Percentiles rank a stretch among this genome's conserved stretches.
Conservation (phyloP, 2,329 filamentous ascomycete genomes). For the Rugonectria rugulosa region DNA sequence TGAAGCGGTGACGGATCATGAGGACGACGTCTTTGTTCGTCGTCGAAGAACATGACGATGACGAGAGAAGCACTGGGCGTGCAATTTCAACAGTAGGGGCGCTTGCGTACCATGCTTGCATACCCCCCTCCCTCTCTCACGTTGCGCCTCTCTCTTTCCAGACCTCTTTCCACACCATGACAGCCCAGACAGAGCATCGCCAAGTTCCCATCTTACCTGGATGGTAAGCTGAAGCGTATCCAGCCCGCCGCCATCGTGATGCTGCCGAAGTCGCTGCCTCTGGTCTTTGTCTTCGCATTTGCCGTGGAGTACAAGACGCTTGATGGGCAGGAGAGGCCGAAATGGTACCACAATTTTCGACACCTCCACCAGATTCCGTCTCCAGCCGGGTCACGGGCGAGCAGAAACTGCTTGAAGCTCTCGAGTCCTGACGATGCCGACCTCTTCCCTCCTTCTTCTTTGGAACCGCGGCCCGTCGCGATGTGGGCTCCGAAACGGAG, state of each 20-base stretch:
- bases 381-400: slow-evolving; percentile 15
- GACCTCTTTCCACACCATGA: not conserved
- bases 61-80: not conserved
- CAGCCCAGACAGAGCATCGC: not conserved
- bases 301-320: not conserved
- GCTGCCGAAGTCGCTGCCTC: not conserved
- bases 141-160: not conserved
- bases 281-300: not conserved
- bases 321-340: not conserved
- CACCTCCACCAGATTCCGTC: slow-evolving; percentile 20
- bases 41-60: not conserved
- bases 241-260: not conserved
- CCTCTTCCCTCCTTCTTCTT: slow-evolving; percentile 22
- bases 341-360: not conserved
- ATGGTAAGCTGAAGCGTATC: not conserved
- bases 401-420: not conserved
- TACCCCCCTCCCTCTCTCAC: not conserved
- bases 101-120: not conserved
- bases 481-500: slow-evolving; percentile 19
- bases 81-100: not conserved
- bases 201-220: not conserved
- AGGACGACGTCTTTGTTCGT: not conserved
- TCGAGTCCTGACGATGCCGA: not conserved
- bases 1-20: not conserved
- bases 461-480: slow-evolving; percentile 11